Evolutionary conservation across 208 protist genomes (phyloP), one percentile per base, ranked within the genome.

Genomic region (Naegleria fowleri): DNA sequence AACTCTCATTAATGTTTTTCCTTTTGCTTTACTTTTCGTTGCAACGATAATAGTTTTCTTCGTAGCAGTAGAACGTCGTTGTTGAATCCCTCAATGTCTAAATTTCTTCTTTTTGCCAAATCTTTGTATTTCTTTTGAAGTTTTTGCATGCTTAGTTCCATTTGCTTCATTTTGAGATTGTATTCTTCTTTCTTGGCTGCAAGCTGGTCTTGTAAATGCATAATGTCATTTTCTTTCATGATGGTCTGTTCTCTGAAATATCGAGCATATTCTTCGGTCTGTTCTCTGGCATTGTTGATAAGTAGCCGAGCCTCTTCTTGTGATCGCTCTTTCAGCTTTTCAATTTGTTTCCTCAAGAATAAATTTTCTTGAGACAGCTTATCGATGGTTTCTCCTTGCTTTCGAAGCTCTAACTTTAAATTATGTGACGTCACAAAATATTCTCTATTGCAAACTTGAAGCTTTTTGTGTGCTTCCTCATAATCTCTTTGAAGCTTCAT

Each of bases 221-320:
- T 38, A 19, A 88, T 39, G 55, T 88, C 85, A 33, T 88, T 88
- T 29, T 88, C 85, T 88, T 39, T 51, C n/a, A 39, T 39, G 22
- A 88, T 88, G 0, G 85, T 58, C 55, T 88, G 85, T 58, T 88
- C n/a, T 58, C 85, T 48, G n/a, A 88, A 88, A 58, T 88, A 38
- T 88, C 33, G 51, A 25, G 85, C 85, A n/a, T 58, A 51, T 58
- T 88, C 85, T 58, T 88, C 85, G 4, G n/a, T 88, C 36, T 88
- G 41, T 58, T 88, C 85, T 88, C 85, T 88, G 0, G 85, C 85
- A 29, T 51, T 33, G 33, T 58, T 58, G 0, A 88, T n/a, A 5
- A 88, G 11, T 0, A 58, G 16, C 0, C 55, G 19, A n/a, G 43
- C n/a, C 19, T 88, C 85, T 19, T 58, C 40, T 58, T 58, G 39